phyloP scores from a whole-genome alignment of 805 yeast genomes.

The Debaryomyces tyrocola region DNA sequence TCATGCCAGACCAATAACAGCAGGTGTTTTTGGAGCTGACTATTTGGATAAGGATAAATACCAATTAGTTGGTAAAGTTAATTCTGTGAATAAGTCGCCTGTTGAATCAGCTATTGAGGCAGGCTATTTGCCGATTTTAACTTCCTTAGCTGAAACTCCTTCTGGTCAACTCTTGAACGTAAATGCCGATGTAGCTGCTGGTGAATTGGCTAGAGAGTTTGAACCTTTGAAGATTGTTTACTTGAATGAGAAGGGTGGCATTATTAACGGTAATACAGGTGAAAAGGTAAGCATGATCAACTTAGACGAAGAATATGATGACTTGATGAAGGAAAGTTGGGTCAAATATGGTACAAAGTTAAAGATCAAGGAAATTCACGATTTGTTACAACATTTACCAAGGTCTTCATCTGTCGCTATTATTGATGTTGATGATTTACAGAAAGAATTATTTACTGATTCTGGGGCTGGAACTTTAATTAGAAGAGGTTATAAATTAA shows the following conservation, averaged over 20 bases:
- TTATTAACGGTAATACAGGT: slow-evolving; percentile 87
- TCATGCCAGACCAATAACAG: slow-evolving; percentile 96
- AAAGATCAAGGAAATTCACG: slow-evolving; percentile 95
- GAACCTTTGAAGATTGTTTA: slow-evolving; percentile 97
- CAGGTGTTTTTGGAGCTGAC: slow-evolving; percentile 94
- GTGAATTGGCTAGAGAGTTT: slow-evolving; percentile 93
- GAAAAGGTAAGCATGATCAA: slow-evolving; percentile 88
- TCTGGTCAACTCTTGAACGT: slow-evolving; percentile 96
- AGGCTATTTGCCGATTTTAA: slow-evolving; percentile 94
- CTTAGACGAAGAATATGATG: slow-evolving; percentile 94
- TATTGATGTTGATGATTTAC: slow-evolving; percentile 90
- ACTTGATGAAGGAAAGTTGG: slow-evolving; percentile 90
- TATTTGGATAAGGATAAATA: slow-evolving; percentile 89
- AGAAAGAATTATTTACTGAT: slow-evolving; percentile 96
- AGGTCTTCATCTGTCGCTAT: slow-evolving; percentile 97
- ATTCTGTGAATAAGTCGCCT: slow-evolving; percentile 76
- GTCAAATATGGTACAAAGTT: slow-evolving; percentile 98
- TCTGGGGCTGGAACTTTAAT: slow-evolving; percentile 99
- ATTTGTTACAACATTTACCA: slow-evolving; percentile 88
- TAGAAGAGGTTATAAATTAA: slow-evolving; percentile 91
- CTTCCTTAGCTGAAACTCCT: slow-evolving; percentile 94
- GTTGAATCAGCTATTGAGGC: slow-evolving; percentile 93
- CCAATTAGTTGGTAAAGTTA: slow-evolving; percentile 88
- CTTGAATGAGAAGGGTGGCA: slow-evolving; percentile 96
- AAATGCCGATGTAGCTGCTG: slow-evolving; percentile 98